phyloP scores from a whole-genome alignment of 2,329 filamentous ascomycete genomes.

The Sordariomycetes sp. region DNA sequence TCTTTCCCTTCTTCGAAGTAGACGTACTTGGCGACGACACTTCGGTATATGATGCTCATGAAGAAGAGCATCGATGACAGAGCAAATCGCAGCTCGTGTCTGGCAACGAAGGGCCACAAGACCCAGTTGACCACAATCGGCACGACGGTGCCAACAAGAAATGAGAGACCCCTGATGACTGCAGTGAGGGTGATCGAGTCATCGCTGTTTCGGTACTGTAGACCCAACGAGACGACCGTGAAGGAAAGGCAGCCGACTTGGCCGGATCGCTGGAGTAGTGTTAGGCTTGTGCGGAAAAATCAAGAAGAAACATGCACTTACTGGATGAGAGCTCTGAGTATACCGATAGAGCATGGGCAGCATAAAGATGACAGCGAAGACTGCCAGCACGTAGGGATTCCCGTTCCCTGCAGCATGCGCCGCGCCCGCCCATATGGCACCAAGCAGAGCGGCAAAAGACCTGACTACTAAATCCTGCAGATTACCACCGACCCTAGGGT shows the following conservation, averaged over 20 bases:
- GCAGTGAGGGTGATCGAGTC: slow-evolving; percentile 29
- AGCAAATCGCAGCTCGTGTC: slow-evolving; percentile 47
- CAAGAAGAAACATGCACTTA: slow-evolving; percentile 15
- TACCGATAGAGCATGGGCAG: slow-evolving; percentile 50
- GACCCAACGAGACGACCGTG: slow-evolving; percentile 39
- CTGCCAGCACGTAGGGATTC: slow-evolving; percentile 44
- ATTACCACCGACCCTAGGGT: slow-evolving; percentile 44
- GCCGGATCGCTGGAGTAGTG: slow-evolving; percentile 36
- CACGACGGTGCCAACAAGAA: slow-evolving; percentile 43
- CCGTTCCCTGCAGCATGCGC: slow-evolving; percentile 40
- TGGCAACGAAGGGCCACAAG: slow-evolving; percentile 52
- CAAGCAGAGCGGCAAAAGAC: slow-evolving; percentile 36
- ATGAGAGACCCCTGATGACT: slow-evolving; percentile 37
- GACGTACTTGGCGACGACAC: slow-evolving; percentile 46
- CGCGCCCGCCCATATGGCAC: slow-evolving; percentile 45
- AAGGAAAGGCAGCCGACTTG: slow-evolving; percentile 50
- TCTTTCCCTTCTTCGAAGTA: slow-evolving; percentile 47
- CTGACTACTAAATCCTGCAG: slow-evolving; percentile 47
- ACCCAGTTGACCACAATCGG: slow-evolving; percentile 49
- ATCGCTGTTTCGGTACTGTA: slow-evolving; percentile 19
- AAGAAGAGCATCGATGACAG: slow-evolving; percentile 49
- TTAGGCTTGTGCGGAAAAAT: slow-evolving; percentile 7
- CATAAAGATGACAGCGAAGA: slow-evolving; percentile 47
- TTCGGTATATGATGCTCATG: slow-evolving; percentile 46
- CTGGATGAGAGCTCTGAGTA: slow-evolving; percentile 43